These are phyloP conservation scores for Psilocybe cubensis DNA, from an alignment of 768 basidiomycete species.

Conservation along the genomic window DNA sequence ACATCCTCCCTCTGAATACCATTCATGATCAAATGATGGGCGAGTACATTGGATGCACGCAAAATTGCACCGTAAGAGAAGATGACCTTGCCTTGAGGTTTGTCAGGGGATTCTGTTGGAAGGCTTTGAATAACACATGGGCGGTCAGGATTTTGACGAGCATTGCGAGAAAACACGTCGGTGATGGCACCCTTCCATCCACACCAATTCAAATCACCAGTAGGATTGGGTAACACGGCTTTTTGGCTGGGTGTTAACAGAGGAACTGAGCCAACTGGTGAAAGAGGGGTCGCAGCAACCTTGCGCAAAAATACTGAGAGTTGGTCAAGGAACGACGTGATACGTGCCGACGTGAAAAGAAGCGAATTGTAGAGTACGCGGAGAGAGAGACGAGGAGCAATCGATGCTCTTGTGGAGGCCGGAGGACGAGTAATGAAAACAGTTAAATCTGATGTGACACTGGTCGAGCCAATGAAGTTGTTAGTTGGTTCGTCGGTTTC, in stretches of 20 bases:
- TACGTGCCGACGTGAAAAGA: conserved; percentile 81
- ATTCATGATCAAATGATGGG: conserved; percentile 84
- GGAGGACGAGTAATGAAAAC: conserved; percentile 82
- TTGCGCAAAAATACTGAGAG: conserved; percentile 78
- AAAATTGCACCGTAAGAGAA: conserved; percentile 86
- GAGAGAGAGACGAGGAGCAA: conserved; percentile 78
- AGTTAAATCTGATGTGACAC: conserved; percentile 90
- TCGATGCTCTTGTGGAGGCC: conserved; percentile 64
- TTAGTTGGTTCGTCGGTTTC: conserved; percentile 78
- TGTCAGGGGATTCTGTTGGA: conserved; percentile 41
- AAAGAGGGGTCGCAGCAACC: conserved; percentile 67
- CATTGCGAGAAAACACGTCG: conserved; percentile 91
- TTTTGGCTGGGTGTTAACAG: conserved; percentile 76
- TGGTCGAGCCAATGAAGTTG: conserved; percentile 78
- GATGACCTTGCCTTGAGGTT: conserved; percentile 53
- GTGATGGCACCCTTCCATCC: conserved; percentile 98
- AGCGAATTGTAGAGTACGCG: conserved; percentile 94
- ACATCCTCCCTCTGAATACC: conserved; percentile 94
- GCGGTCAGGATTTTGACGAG: conserved; percentile 75
- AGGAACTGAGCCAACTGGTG: conserved; percentile 78
- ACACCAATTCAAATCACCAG: conserved; percentile 92
- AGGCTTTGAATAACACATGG: conserved; percentile 87
- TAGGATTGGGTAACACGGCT: conserved; percentile 77
- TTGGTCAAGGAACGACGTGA: conserved; percentile 82
- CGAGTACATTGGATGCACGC: conserved; percentile 84